phyloP scores from a whole-genome alignment of 2,329 filamentous ascomycete species.

The Simplicillium aogashimaense region DNA sequence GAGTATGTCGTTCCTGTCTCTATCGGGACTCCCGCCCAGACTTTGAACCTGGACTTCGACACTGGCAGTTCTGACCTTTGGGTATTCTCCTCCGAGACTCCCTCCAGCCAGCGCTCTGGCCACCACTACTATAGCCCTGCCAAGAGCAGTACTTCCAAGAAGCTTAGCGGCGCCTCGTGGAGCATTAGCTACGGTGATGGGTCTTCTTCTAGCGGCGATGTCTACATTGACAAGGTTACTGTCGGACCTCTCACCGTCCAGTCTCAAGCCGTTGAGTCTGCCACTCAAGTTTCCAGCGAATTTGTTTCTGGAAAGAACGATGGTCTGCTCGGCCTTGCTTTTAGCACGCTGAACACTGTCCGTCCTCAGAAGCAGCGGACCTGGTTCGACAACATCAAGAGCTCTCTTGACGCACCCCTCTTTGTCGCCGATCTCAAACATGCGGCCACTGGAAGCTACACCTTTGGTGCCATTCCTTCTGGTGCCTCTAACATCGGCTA shows the following conservation, averaged over 20 bases:
- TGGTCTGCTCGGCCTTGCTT: conserved; percentile 61
- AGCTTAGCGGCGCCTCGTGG: conserved; percentile 39
- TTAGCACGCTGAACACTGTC: conserved; percentile 52
- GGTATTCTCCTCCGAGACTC: conserved; percentile 57
- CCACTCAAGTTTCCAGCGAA: conserved; percentile 43
- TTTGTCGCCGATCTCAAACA: conserved; percentile 59
- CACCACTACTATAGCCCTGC: conserved; percentile 34
- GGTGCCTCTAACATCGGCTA: conserved; percentile 53
- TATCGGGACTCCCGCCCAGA: conserved; percentile 28
- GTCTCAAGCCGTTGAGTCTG: conserved; percentile 58
- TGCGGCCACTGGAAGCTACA: conserved; percentile 50
- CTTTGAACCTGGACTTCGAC: conserved; percentile 61
- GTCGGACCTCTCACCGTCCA: conserved; percentile 55
- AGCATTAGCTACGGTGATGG: conserved; percentile 60
- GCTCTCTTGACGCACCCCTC: conserved; percentile 51
- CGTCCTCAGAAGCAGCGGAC: conserved; percentile 54
- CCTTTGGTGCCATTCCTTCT: conserved; percentile 58
- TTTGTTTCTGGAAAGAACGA: conserved; percentile 51
- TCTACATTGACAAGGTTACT: conserved; percentile 57
- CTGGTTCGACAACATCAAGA: conserved; percentile 62
- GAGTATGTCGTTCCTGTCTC: background rate
- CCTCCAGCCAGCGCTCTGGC: conserved; percentile 27
- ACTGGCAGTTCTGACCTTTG: conserved; percentile 67
- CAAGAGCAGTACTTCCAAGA: conserved; percentile 22
- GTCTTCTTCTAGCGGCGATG: conserved; percentile 54